Conservation (phyloP, 345 rosid species). For the Lepidium africanum region DNA sequence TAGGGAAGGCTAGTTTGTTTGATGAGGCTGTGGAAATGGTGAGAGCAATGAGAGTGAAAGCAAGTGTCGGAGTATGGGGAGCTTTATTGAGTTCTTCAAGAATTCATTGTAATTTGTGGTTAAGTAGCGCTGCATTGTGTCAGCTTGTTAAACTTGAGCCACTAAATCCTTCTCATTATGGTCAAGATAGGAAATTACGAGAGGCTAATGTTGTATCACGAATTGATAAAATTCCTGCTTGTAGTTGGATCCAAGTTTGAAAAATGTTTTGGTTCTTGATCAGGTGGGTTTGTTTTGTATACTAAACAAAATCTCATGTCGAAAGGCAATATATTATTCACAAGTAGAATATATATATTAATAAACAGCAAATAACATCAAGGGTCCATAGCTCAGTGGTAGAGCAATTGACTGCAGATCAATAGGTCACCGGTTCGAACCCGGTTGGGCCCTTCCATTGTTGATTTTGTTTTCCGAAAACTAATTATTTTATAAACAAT, state of each 20-base stretch:
- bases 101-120: constrained; percentile 43
- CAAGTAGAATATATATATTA: neutral
- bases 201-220: constrained; percentile 35
- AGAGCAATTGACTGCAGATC: constrained; percentile 91
- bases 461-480: neutral
- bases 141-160: constrained; percentile 50
- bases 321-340: neutral
- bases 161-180: constrained; percentile 40
- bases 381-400: constrained; percentile 85
- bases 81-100: constrained; percentile 45
- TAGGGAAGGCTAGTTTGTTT: constrained; percentile 56
- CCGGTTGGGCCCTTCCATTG: constrained; percentile 35
- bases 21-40: constrained; percentile 37
- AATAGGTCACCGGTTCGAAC: constrained; percentile 68
- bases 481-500: too few relatives aligned
- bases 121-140: constrained; percentile 42
- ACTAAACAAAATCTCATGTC: neutral
- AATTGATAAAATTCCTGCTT: constrained; percentile 39
- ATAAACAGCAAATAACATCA: neutral
- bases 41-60: constrained; percentile 41
- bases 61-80: constrained; percentile 63
- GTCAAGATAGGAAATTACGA: constrained; percentile 34
- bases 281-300: neutral
- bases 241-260: constrained; percentile 44
- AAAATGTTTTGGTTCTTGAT: neutral